Conservation (phyloP, 768 basidiomycete species). For the Podaxis sp. region DNA sequence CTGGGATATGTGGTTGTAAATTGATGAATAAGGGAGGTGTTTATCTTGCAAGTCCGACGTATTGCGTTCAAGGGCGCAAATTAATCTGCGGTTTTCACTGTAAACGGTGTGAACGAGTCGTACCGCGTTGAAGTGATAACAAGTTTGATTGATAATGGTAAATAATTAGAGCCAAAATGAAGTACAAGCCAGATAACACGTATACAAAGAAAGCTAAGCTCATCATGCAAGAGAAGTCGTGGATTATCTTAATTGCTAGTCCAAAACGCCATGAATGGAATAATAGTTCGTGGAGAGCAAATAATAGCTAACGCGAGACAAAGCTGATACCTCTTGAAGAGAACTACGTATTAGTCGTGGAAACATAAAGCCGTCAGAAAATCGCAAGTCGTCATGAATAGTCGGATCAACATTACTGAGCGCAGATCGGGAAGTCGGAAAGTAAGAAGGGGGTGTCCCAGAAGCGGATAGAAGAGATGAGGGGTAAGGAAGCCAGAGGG, state of each 20-base stretch:
- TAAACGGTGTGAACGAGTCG: neutral
- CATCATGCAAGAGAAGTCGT: neutral
- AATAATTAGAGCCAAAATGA: neutral
- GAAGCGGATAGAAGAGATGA: slow-evolving; percentile 5
- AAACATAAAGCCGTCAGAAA: slow-evolving; percentile 8
- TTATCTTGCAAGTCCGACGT: no score
- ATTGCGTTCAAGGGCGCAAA: neutral
- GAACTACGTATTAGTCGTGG: slow-evolving; percentile 3
- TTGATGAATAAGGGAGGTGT: no score
- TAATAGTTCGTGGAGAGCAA: slow-evolving; percentile 3
- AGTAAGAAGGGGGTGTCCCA: neutral
- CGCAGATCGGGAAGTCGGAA: neutral
- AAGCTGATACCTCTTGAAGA: neutral
- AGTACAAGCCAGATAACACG: slow-evolving; percentile 1
- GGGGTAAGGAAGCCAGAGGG: neutral
- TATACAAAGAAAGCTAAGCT: neutral
- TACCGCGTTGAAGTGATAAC: neutral
- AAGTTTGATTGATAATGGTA: neutral
- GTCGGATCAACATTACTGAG: neutral
- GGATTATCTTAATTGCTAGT: neutral
- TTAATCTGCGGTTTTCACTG: neutral
- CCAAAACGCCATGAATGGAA: neutral
- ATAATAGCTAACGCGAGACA: neutral
- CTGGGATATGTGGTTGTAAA: no score
- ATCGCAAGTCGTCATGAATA: neutral